phyloP scores from a whole-genome alignment of 192 early-diverging fungal species.

The Backusella tarrabulga region DNA sequence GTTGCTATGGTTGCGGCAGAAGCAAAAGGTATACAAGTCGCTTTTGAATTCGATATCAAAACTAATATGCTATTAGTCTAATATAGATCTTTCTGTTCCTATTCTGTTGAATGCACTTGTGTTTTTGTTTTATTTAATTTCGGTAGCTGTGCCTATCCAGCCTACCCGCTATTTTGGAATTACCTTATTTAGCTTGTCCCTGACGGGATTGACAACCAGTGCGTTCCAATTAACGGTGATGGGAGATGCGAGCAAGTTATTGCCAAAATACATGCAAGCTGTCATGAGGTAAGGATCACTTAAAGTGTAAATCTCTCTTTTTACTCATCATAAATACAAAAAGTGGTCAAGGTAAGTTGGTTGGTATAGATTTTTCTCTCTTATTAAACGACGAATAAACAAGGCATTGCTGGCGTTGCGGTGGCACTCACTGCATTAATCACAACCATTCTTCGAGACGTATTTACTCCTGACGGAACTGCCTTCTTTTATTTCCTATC shows the following conservation, averaged over 20 bases:
- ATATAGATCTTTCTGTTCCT: conserved; percentile 25
- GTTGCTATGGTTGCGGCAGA: conserved; percentile 48
- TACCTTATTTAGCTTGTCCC: conserved; percentile 49
- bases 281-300: conserved; percentile 56
- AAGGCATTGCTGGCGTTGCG: conserved; percentile 62
- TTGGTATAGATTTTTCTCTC: background rate
- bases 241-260: conserved; percentile 65
- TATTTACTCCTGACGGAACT: conserved; percentile 18
- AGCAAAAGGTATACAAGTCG: conserved; percentile 24
- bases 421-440: conserved; percentile 54
- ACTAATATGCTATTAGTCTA: background rate
- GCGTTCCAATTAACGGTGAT: conserved; percentile 66
- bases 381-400: background rate
- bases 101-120: conserved; percentile 56
- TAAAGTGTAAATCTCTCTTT: background rate
- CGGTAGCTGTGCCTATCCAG: conserved; percentile 40
- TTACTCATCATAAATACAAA: too few relatives aligned
- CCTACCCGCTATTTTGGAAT: conserved; percentile 63
- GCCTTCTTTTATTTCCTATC: conserved; percentile 53
- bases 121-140: conserved; percentile 48
- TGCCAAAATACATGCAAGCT: conserved; percentile 64
- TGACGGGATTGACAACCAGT: conserved; percentile 60
- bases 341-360: conserved; percentile 48
- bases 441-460: conserved; percentile 19
- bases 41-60: background rate